Base-by-base conservation (phyloP, 2,329 filamentous ascomycete species). In the Capronia epimyces region DNA sequence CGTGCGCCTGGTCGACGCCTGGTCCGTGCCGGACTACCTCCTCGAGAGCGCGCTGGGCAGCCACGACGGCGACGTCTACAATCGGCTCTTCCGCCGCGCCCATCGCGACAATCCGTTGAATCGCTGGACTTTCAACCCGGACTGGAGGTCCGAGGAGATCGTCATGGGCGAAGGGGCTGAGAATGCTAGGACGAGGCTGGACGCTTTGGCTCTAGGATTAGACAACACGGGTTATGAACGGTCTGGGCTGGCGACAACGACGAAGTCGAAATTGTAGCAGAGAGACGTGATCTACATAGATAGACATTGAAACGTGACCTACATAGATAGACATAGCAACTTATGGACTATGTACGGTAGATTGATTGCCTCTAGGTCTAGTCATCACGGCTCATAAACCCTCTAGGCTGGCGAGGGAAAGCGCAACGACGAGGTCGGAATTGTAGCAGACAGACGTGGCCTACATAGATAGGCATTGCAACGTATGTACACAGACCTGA, bases 91-190 rank as follows among this genome's bases (percentile, higher is more conserved):
- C 53, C 68, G 77, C 49, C 66, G 71, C 46, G 76, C 75, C 3
- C 75, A 78, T 65, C 64, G 71, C 40, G 60, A 71, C 56, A 78
- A 78, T 61, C 75, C 75, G 8, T 53, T 79, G 57, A 78, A 79
- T 51, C 63, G 63, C 46, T 63, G 71, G 8, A 77, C 72, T 0
- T 77, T 78, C 56, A 77, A 79, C 58, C 67, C 69, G 5, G 68
- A 75, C 52, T 77, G 71, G 64, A 65, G 66, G 58, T 72, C 63
- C 41, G 74, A 75, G 50, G 74, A 76, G 62, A 72, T 77, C 55
- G 71, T 75, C 7, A 66, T 71, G 64, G 69, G 71, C 5, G 71
- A 70, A 58, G 72, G 71, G 1, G 67, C 69, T 53, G 67, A 64
- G 49, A 54, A 49, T 57, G 60, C 63, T 24, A 55, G 53, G 40